Percentiles rank a stretch among this genome's conserved stretches.
These are phyloP conservation scores for Colletotrichum lentis DNA, from an alignment of 2,329 filamentous ascomycete genomes.

Conservation along the genomic window DNA sequence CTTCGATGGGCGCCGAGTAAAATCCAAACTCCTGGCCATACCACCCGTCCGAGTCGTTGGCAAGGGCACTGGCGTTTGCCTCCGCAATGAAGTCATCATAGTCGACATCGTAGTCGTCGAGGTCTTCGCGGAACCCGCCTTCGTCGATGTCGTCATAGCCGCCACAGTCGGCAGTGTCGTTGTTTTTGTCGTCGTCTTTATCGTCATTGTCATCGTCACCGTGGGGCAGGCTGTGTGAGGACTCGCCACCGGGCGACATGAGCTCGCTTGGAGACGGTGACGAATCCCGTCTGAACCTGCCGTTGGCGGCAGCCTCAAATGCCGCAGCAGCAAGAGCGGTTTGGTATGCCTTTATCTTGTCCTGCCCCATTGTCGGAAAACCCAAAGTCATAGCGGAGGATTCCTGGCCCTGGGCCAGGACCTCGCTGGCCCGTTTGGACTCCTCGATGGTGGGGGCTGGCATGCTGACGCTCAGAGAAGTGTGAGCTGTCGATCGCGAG, in stretches of 20 bases:
- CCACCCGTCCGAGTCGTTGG: conserved; percentile 90
- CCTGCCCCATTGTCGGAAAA: conserved; percentile 38
- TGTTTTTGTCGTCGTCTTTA: conserved; percentile 61
- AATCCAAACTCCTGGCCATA: conserved; percentile 98
- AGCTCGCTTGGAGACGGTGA: conserved; percentile 51
- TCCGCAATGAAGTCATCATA: conserved; percentile 94
- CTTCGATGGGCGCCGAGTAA: conserved; percentile 70
- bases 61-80: conserved; percentile 91
- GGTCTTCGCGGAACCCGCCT: conserved; percentile 55
- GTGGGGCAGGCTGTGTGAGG: conserved; percentile 39
- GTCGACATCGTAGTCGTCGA: conserved; percentile 73
- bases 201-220: conserved; percentile 11
- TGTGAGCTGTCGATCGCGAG: conserved; percentile 61
- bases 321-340: conserved; percentile 84
- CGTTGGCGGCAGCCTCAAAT: conserved; percentile 76
- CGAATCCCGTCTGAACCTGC: conserved; percentile 73
- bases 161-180: conserved; percentile 80
- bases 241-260: conserved; percentile 40
- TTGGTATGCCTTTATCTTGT: conserved; percentile 73
- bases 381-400: conserved; percentile 37
- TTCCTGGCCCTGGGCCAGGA: conserved; percentile 34
- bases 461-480: conserved; percentile 53
- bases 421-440: conserved; percentile 30
- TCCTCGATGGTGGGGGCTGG: conserved; percentile 21
- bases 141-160: conserved; percentile 63